Conservation (phyloP, 768 basidiomycete species). For the Suillus alpinus region DNA sequence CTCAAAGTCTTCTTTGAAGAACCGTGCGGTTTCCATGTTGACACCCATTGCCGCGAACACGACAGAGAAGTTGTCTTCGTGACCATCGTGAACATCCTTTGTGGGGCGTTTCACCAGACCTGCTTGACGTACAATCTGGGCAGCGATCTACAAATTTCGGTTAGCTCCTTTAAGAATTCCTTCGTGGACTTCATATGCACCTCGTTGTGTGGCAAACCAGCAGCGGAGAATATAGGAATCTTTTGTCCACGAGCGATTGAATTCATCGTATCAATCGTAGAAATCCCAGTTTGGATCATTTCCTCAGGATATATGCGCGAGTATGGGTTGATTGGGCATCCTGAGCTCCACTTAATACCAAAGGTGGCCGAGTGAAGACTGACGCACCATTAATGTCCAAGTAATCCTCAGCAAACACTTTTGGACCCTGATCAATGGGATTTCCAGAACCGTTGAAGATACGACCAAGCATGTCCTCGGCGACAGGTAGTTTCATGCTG, state of each 20-base stretch:
- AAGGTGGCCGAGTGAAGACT: background rate
- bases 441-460: constrained; percentile 99
- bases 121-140: constrained; percentile 99
- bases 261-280: constrained; percentile 97
- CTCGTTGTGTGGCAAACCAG: constrained; percentile 98
- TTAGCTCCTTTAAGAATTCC: background rate
- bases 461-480: constrained; percentile 98
- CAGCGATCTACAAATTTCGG: constrained; percentile 72
- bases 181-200: constrained; percentile 36
- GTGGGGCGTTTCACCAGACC: constrained; percentile 95
- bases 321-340: constrained; percentile 96
- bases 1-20: constrained; percentile 99
- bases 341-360: constrained; percentile 40
- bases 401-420: constrained; percentile 99
- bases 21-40: constrained; percentile 99
- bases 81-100: constrained; percentile 96
- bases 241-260: constrained; percentile 99
- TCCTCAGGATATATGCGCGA: constrained; percentile 99
- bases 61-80: constrained; percentile 99
- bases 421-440: constrained; percentile 97
- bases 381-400: constrained; percentile 94
- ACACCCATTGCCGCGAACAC: constrained; percentile 99
- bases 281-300: constrained; percentile 99
- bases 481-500: constrained; percentile 98
- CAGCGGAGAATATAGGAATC: constrained; percentile 99